Base-by-base conservation (phyloP, 495 filamentous ascomycete genomes). In the Letharia lupina region DNA sequence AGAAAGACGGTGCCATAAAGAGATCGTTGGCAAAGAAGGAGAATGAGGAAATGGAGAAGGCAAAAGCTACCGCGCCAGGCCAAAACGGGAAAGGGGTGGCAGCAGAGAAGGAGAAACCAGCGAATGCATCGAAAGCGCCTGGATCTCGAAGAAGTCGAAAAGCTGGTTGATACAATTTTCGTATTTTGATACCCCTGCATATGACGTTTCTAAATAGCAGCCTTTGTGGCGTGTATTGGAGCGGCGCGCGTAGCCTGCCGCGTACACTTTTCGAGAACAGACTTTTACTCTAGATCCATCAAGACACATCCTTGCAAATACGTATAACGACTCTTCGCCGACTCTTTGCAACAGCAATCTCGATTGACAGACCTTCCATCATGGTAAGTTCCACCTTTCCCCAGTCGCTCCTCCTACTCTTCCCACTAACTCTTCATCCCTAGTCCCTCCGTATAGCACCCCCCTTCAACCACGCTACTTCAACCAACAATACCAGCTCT, bases 381-480 rank as follows among this genome's bases (percentile, higher is more conserved):
- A 69, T 69, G 65, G 61, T 69, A 15, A 93, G 91, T 87, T 89
- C 70, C 89, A 93, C 84, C 89, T 88, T 76, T 87, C 95, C 75
- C n/a, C 23, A 28, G 20, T n/a, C 15, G 2, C 70, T 90, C 90
- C 76, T 74, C 83, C 61, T 62, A 82, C 69, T 65, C 74, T 41
- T 6, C n/a, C 45, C 39, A 70, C 70, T 69, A 72, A 71, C 40
- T 60, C 61, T 47, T 72, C 67, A 65, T 60, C 56, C 13, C 18
- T 77, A 96, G 93, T 87, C 91, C 70, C 91, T 96, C 85, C 90
- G 91, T 78, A 88, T 98, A 75, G 83, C 87, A 70, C 93, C 93
- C 76, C 74, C 85, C 57, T 64, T 84, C 68, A 67, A 75, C 68
- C 80, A 91, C 82, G 77, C 80, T 64, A 73, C 77, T 73, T 77